Evolutionary conservation across 148 eudicot genomes (phyloP).

Genomic region (Cornus suecica): DNA sequence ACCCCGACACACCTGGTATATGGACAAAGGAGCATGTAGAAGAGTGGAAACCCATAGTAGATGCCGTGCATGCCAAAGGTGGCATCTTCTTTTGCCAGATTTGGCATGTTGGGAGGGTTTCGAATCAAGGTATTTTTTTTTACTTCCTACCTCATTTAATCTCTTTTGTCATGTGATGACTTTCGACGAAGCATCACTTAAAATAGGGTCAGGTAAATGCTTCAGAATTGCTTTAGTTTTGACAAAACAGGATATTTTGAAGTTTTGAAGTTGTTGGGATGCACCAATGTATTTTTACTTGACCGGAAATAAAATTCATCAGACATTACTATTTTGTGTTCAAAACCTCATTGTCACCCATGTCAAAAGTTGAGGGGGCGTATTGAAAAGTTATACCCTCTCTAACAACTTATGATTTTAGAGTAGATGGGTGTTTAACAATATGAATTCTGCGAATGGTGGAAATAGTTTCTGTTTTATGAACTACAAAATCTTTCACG

Average conservation of each 20-base stretch:
- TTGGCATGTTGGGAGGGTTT: not conserved
- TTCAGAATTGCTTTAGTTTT: no score
- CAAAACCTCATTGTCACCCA: no score
- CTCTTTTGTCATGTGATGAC: no score
- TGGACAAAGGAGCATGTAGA: not conserved
- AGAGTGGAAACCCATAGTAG: not conserved
- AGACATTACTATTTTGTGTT: no score
- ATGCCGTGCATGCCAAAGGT: not conserved
- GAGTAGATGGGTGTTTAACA: no score
- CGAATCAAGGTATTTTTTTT: not conserved
- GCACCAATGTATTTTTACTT: not conserved
- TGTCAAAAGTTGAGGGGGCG: no score
- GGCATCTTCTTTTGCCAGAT: not conserved
- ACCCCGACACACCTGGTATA: slow-evolving; percentile 15
- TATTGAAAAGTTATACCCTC: no score
- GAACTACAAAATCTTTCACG: not conserved
- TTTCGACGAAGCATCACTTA: no score
- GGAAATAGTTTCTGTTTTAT: not conserved
- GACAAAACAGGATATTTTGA: no score
- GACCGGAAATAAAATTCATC: not conserved
- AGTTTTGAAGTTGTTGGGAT: not conserved
- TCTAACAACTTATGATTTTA: no score
- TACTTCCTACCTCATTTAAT: no score
- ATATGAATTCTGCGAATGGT: not conserved
- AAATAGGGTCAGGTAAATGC: no score